phyloP scores from a whole-genome alignment of 2,329 filamentous ascomycete genomes.

The Ophiostoma ips region DNA sequence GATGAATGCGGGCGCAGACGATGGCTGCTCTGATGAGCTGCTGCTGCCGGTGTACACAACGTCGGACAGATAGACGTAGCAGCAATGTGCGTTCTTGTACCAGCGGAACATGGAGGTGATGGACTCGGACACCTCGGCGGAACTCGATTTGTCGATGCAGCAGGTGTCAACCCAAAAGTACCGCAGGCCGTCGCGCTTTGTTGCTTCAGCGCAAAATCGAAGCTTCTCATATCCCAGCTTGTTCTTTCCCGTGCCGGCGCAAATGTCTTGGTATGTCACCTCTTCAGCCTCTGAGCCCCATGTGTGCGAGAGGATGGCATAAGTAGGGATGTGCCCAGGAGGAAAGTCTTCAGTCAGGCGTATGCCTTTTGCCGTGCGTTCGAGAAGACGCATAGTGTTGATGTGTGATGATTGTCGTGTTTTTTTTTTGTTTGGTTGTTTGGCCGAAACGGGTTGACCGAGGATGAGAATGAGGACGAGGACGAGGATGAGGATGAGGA shows the following conservation, averaged over 20 bases:
- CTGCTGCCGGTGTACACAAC: background rate
- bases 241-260: background rate
- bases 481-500: too few species aligned
- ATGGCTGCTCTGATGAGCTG: background rate
- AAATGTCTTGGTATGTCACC: background rate
- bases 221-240: background rate
- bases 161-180: conserved; percentile 4
- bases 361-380: too few species aligned
- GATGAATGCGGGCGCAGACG: too few species aligned
- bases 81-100: conserved; percentile 5
- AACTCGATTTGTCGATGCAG: conserved; percentile 6
- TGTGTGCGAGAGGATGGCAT: background rate
- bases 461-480: too few species aligned
- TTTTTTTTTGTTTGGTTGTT: too few species aligned
- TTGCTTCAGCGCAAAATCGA: background rate
- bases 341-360: too few species aligned
- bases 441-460: too few species aligned
- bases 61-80: conserved; percentile 10
- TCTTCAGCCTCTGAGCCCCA: background rate
- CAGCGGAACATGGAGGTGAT: conserved; percentile 11
- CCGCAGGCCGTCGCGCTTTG: background rate
- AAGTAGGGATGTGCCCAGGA: background rate
- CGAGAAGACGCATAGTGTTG: too few species aligned
- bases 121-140: conserved; percentile 4
- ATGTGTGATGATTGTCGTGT: too few species aligned